These are phyloP conservation scores for Camillea tinctor DNA, from an alignment of 2,329 filamentous ascomycete species.

Conservation along the genomic window DNA sequence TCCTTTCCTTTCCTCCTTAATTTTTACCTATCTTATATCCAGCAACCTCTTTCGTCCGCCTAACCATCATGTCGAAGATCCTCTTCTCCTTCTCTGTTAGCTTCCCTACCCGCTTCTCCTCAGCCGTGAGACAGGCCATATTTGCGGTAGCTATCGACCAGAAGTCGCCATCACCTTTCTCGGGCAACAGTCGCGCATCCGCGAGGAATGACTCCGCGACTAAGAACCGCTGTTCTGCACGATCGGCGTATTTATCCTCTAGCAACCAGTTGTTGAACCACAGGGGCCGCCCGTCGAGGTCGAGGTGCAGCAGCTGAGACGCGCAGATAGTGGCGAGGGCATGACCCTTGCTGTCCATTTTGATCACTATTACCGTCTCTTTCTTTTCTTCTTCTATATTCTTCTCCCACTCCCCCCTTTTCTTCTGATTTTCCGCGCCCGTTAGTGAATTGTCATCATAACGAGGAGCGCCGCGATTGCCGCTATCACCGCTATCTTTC, in stretches of 20 bases:
- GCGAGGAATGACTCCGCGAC: conserved; percentile 36
- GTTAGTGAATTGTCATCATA: too few species aligned
- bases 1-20: background rate
- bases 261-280: conserved; percentile 49
- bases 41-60: background rate
- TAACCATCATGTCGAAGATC: background rate
- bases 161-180: background rate
- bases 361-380: too few species aligned
- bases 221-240: conserved; percentile 33
- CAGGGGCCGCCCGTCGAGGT: conserved; percentile 38
- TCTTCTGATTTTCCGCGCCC: conserved; percentile 1
- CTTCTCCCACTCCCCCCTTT: conserved; percentile 4
- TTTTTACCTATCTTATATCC: background rate
- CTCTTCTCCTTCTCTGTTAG: background rate
- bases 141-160: background rate
- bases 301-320: conserved; percentile 45
- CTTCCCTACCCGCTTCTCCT: background rate
- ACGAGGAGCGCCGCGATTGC: too few species aligned
- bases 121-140: background rate
- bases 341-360: too few species aligned
- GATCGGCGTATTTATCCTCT: conserved; percentile 41
- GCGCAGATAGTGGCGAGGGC: conserved; percentile 41
- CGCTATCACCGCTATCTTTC: conserved; percentile 7
- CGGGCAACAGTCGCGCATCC: conserved; percentile 23
- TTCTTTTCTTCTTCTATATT: background rate